Evolutionary conservation across 164 flowering plant genomes (phyloP), one percentile per base, ranked within the genome.

Genomic region (Nelumbo lutea): DNA sequence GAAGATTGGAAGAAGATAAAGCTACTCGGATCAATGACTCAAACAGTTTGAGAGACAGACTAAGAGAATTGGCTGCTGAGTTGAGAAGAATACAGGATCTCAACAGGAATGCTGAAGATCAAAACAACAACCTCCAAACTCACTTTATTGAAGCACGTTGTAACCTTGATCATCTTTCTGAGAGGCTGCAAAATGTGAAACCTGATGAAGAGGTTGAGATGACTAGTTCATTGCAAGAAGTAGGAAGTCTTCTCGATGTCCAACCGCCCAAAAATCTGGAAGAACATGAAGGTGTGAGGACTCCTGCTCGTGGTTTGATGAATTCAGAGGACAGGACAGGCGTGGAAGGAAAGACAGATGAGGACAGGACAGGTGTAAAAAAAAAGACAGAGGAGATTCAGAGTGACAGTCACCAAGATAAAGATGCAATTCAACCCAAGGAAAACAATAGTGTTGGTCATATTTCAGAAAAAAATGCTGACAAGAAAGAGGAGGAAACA

Each of bases 1-100:
- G 53, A 72, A 74, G 61, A 68, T 66, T 94, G 76, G 93, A 91
- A 73, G 83, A 83, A 48, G 88, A 82, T 40, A 83, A 87, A 73
- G 80, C 65, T 2, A 68, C 44, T 38, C 47, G 78, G 39, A 72
- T 70, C 4, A 77, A 75, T 52, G 87, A 68, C 13, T 73, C 75
- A 38, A 71, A 75, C 7, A 55, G 47, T 45, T 47, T 82, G 78
- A 78, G 70, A 9, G 55, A 66, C 7, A 78, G 79, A 74, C 67
- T 85, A 67, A 77, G 50, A 61, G 81, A 85, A 51, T 64, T 81
- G 81, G 88, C 81, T 78, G 76, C 81, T 46, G 83, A 80, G 62
- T 51, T 85, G 79, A 46, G 51, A 1, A 72, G 67, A 45, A 6
- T 84, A 63, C 80, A 81, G 68, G 78, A 75, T 59, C 72, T 82